phyloP scores from a whole-genome alignment of 495 filamentous ascomycete species.

The Penicillium daleae region DNA sequence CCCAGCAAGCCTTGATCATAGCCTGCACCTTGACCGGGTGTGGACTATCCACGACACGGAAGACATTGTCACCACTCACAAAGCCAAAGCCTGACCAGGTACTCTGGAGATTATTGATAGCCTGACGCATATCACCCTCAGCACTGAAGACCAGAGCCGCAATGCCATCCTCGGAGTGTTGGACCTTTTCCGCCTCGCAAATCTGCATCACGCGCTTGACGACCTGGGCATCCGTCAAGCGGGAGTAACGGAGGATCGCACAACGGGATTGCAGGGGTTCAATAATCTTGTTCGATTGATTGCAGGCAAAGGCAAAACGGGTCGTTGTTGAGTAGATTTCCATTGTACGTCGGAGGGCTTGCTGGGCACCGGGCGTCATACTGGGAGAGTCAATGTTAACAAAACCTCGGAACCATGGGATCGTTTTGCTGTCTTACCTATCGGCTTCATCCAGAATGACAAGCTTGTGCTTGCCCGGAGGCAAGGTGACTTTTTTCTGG shows the following conservation, averaged over 20 bases:
- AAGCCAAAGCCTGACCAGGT: slow-evolving; percentile 96
- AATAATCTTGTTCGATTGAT: slow-evolving; percentile 99
- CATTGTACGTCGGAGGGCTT: slow-evolving; percentile 95
- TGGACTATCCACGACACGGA: slow-evolving; percentile 94
- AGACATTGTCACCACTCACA: slow-evolving; percentile 96
- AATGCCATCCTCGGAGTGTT: slow-evolving; percentile 91
- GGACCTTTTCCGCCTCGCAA: slow-evolving; percentile 81
- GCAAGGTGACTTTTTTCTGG: slow-evolving; percentile 98
- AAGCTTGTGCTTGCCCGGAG: slow-evolving; percentile 87
- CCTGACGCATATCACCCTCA: slow-evolving; percentile 98
- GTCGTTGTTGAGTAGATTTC: slow-evolving; percentile 98
- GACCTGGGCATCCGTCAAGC: slow-evolving; percentile 89
- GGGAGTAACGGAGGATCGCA: slow-evolving; percentile 92
- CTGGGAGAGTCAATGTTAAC: slow-evolving; percentile 30
- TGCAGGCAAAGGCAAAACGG: slow-evolving; percentile 97
- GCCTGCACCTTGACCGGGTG: slow-evolving; percentile 98
- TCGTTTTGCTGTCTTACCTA: slow-evolving; percentile 50
- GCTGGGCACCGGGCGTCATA: slow-evolving; percentile 97
- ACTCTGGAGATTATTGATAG: slow-evolving; percentile 98
- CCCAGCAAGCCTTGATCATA: slow-evolving; percentile 96
- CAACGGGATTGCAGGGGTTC: slow-evolving; percentile 96
- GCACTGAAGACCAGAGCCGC: slow-evolving; percentile 95
- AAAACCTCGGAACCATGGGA: not conserved
- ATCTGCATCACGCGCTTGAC: slow-evolving; percentile 90
- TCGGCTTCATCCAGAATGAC: slow-evolving; percentile 98